Base-by-base conservation (phyloP, 148 eudicot genomes). In the Cornus kousa region DNA sequence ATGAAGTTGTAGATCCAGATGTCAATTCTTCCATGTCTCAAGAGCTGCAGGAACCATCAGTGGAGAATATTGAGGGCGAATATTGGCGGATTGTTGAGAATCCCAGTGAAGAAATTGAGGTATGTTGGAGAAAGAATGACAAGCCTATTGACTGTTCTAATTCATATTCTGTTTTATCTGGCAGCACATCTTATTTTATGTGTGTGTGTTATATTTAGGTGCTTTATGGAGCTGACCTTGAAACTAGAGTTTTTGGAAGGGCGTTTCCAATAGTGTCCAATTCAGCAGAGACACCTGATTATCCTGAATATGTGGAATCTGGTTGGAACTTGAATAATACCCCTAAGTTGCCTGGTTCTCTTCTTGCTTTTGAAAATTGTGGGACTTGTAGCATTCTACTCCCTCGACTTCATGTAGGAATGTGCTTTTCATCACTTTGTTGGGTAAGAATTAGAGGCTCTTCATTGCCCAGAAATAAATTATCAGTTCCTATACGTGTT, bases 341-440 rank as follows among this genome's bases (percentile, higher is more conserved):
- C 57, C 78, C 89, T 13, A 89, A 81, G 79, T 85, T 89, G 77
- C 89, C 92, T 74, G 90, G 88, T 79, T 95, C 98, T 81, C 90
- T 95, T 84, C 92, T 95, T 77, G 80, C 85, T 53, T 89, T 89
- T 77, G 97, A 90, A 79, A 87, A 78, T 59, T 71, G 67, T 46
- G 82, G 77, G 23, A 80, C 78, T 71, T 87, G 90, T 68, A 59
- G 80, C 20, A 43, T 82, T 79, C 78, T 82, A 68, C 59, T 74
- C 70, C 93, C 97, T 84, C 88, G 75, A 80, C 81, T 95, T 31
- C 89, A 76, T 73, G 77, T 93, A 16, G 98, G 98, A 79, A 95
- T 93, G 97, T 95, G 97, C 85, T 91, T 95, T 83, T 89, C 98
- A 80, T 88, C 92, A 14, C 78, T 74, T 79, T 87, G 93, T 86